These are phyloP conservation scores for Lithospermum erythrorhizon DNA, from an alignment of 257 asterid species.

Conservation along the genomic window DNA sequence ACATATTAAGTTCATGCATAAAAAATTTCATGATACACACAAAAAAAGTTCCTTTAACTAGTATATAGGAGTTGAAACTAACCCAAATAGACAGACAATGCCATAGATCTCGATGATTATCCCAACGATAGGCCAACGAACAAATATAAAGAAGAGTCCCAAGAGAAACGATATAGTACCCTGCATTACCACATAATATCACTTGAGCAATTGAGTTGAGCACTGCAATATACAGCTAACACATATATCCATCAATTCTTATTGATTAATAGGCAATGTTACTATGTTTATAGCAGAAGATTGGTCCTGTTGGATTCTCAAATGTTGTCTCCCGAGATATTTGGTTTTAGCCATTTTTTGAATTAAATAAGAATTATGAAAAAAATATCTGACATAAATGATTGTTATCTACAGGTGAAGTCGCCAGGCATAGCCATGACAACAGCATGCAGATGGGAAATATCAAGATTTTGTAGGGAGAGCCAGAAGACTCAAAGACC, in stretches of 20 bases:
- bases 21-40: neutral
- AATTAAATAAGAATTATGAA: no score
- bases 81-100: slow-evolving; percentile 60
- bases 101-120: slow-evolving; percentile 58
- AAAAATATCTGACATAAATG: no score
- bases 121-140: slow-evolving; percentile 81
- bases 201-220: no score
- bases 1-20: slow-evolving; percentile 7
- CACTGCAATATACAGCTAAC: neutral
- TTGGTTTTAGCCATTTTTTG: neutral
- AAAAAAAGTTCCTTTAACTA: slow-evolving; percentile 3
- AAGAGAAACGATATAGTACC: slow-evolving; percentile 61
- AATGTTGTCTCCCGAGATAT: neutral
- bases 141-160: slow-evolving; percentile 63
- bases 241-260: neutral
- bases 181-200: slow-evolving; percentile 18
- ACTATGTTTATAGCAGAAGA: neutral
- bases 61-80: slow-evolving; percentile 13
- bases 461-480: neutral
- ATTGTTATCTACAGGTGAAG: neutral
- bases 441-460: neutral
- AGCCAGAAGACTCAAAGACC: no score
- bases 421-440: neutral
- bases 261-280: neutral
- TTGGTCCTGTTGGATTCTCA: neutral